phyloP scores from a whole-genome alignment of 2,329 filamentous ascomycete genomes.

The Xylariaceae sp. region DNA sequence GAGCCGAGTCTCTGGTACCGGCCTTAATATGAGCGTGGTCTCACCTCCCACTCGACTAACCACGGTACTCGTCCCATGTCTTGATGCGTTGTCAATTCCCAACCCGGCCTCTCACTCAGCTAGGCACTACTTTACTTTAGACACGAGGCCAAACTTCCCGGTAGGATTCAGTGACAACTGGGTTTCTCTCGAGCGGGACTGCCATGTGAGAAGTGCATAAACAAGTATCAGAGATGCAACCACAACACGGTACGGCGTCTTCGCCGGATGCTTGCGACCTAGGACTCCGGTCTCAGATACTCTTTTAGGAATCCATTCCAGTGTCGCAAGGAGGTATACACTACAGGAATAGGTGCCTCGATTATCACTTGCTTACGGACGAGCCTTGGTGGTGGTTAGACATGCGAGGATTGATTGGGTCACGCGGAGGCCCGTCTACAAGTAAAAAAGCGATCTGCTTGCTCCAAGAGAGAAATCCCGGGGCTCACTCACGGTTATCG shows the following conservation, averaged over 20 bases:
- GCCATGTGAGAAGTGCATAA: conserved; percentile 6
- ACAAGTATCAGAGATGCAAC: conserved; percentile 7
- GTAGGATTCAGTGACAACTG: conserved; percentile 3
- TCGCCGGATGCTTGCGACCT: not conserved
- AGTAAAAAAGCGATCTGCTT: conserved; percentile 11
- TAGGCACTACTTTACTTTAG: not conserved
- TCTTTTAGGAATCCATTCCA: not conserved
- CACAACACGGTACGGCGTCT: conserved; percentile 12
- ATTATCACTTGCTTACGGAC: not conserved
- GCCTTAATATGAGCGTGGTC: conserved; percentile 6
- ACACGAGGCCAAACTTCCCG: conserved; percentile 8
- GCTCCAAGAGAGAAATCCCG: conserved; percentile 13
- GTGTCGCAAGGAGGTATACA: not conserved
- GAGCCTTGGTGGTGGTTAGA: conserved; percentile 6
- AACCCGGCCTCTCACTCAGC: conserved; percentile 5
- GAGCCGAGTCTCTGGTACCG: not conserved
- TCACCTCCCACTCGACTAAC: not conserved
- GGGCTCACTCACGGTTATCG: conserved; percentile 16
- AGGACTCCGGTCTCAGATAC: not conserved
- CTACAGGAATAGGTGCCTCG: not conserved
- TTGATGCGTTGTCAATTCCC: conserved; percentile 21
- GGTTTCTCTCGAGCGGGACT: conserved; percentile 7
- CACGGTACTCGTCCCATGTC: conserved; percentile 8
- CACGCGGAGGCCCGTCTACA: not conserved
- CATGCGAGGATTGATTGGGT: conserved; percentile 16